phyloP scores from a whole-genome alignment of 2,329 filamentous ascomycete genomes.

The Fusarium nelsonii region DNA sequence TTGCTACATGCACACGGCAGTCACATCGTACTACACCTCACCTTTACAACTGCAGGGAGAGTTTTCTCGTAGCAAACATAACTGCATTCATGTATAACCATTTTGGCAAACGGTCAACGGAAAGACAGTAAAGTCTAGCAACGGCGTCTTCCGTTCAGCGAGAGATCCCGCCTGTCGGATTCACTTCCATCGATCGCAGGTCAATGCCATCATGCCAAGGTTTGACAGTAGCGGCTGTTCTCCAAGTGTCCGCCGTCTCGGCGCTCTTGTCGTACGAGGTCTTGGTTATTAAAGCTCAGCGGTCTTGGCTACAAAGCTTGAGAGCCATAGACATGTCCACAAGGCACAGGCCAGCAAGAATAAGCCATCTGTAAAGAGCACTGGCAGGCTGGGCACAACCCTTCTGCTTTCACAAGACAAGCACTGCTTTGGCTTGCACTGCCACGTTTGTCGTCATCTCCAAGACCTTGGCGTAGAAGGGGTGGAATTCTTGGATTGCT shows the following conservation, averaged over 20 bases:
- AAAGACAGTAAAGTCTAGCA: not conserved
- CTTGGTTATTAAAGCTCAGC: slow-evolving; percentile 18
- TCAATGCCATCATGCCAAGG: slow-evolving; percentile 8
- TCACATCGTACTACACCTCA: not conserved
- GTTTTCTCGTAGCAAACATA: not conserved
- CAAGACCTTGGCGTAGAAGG: slow-evolving; percentile 44
- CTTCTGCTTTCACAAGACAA: slow-evolving; percentile 3
- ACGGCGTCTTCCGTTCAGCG: not conserved
- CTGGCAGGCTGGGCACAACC: not conserved
- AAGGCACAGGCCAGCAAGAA: slow-evolving; percentile 5
- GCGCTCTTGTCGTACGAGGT: slow-evolving; percentile 10
- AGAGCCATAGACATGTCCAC: slow-evolving; percentile 33
- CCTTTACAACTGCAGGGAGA: not conserved
- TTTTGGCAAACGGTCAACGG: not conserved
- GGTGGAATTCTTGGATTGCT: slow-evolving; percentile 21
- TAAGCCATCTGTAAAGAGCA: not conserved
- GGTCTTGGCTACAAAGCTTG: slow-evolving; percentile 44
- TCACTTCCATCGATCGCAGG: not conserved
- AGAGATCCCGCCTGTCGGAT: not conserved
- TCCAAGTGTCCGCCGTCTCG: not conserved
- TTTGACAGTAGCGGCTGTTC: not conserved
- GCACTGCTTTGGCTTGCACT: slow-evolving; percentile 39
- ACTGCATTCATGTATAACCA: not conserved
- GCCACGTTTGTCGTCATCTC: slow-evolving; percentile 46
- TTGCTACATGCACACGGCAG: too few relatives aligned